Evolutionary conservation across 257 asterid genomes (phyloP), one percentile per base, ranked within the genome.

Genomic region (Nicotiana noctiflora): DNA sequence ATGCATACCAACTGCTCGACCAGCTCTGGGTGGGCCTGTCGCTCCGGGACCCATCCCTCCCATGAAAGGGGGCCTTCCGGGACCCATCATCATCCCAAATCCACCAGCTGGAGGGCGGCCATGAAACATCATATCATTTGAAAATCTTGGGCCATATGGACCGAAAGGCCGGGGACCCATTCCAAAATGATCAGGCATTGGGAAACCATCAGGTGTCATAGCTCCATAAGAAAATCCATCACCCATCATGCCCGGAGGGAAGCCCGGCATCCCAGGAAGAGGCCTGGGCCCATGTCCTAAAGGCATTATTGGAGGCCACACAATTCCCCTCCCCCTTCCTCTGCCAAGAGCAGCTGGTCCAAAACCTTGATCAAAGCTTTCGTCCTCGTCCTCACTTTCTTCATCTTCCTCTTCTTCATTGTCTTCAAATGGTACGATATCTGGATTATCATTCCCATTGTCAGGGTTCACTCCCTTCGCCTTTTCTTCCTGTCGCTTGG

Each of bases 341-440:
- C 97, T 86, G 44, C 97, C 95, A 82, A 86, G 92, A 60, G 84
- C 87, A 66, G 84, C 82, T 65, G 86, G 77, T 37, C 83, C 93
- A 4, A 87, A 88, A 21, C 29, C 90, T 75, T 86, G 93, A 17
- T 88, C 90, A 51, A 77, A 84, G 85, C 80, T 87, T 86, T 92
- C 97, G 23, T 94, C 95, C 78, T 92, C 97, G 79, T 94, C 97
- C 79, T 92, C 96, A 52, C 92, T 88, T 86, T 92, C 98, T 77
- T 92, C 98, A 67, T 94, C 98, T 84, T 93, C 97, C 83, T 94
- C 98, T 82, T 94, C 97, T 86, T 94, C 97, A 57, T 94, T 91
- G 82, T 94, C 97, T 85, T 92, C 98, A 55, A 94, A 94, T 25
- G 95, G 95, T 49, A 91, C 94, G 66, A 94, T 91, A 80, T 94